Evolutionary conservation across 1,284 basidiomycete genomes (phyloP).

Genomic region (Cutaneotrichosporon sp.): DNA sequence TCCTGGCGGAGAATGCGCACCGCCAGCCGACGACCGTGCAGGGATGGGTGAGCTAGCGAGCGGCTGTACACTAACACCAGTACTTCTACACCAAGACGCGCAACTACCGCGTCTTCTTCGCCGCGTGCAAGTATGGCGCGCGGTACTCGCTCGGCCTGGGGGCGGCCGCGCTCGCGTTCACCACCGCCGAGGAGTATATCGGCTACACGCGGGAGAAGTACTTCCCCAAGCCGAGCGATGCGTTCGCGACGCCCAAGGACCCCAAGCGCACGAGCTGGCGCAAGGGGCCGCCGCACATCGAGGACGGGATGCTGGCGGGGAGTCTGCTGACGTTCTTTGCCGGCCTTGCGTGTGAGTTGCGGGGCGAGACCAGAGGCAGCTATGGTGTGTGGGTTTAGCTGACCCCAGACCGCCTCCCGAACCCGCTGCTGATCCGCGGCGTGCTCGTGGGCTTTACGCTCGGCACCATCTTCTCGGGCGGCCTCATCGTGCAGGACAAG

Average conservation of each 20-base stretch:
- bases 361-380: no score
- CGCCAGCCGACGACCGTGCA: conserved; percentile 50
- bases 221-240: conserved; percentile 13
- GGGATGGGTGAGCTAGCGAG: conserved; percentile 46
- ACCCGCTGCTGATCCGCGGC: conserved; percentile 39
- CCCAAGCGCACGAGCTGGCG: conserved; percentile 36
- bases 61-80: conserved; percentile 23
- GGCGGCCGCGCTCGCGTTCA: conserved; percentile 38
- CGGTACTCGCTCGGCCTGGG: conserved; percentile 42
- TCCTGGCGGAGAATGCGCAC: conserved; percentile 54
- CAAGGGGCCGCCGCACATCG: conserved; percentile 35
- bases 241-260: conserved; percentile 11
- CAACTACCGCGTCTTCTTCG: conserved; percentile 51
- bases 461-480: conserved; percentile 36
- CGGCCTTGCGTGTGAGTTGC: conserved; percentile 42
- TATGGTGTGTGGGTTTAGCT: background rate
- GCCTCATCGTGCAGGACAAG: conserved; percentile 42
- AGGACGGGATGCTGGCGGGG: conserved; percentile 49
- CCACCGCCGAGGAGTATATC: conserved; percentile 43
- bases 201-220: conserved; percentile 39
- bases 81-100: conserved; percentile 55
- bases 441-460: conserved; percentile 40
- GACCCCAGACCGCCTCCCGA: conserved; percentile 44
- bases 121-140: conserved; percentile 36
- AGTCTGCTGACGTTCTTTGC: conserved; percentile 36